Conservation (phyloP, 441 rosid species). For the Capsella rubella region DNA sequence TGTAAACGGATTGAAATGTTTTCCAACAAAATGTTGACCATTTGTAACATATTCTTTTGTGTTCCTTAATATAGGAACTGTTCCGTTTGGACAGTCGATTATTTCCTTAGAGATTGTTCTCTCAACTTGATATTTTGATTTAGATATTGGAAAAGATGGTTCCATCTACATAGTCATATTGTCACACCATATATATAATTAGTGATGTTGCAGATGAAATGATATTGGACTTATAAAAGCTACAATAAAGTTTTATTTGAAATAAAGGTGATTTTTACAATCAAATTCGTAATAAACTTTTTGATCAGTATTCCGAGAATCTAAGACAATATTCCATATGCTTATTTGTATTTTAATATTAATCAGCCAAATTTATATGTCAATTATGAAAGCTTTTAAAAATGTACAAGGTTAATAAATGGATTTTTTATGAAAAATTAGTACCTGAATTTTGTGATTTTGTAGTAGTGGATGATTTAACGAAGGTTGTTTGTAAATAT, state of each 20-base stretch:
- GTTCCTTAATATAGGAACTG: conserved; percentile 12
- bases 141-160: conserved; percentile 6
- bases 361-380: too few species aligned
- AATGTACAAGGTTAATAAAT: too few species aligned
- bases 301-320: too few species aligned
- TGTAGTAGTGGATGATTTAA: conserved; percentile 14
- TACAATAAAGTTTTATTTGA: too few species aligned
- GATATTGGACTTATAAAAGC: too few species aligned
- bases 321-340: too few species aligned
- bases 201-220: background rate
- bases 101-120: background rate
- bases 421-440: background rate
- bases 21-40: background rate
- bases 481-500: conserved; percentile 23
- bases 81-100: conserved; percentile 21
- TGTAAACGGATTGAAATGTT: conserved; percentile 5
- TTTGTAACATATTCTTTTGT: conserved; percentile 1
- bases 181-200: background rate
- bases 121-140: background rate
- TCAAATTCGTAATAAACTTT: too few species aligned
- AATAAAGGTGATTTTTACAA: too few species aligned
- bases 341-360: too few species aligned
- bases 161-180: conserved; percentile 1
- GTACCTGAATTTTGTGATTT: conserved; percentile 19
- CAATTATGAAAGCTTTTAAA: too few species aligned